phyloP scores from a whole-genome alignment of 768 basidiomycete genomes.

The Tulasnella sp. region DNA sequence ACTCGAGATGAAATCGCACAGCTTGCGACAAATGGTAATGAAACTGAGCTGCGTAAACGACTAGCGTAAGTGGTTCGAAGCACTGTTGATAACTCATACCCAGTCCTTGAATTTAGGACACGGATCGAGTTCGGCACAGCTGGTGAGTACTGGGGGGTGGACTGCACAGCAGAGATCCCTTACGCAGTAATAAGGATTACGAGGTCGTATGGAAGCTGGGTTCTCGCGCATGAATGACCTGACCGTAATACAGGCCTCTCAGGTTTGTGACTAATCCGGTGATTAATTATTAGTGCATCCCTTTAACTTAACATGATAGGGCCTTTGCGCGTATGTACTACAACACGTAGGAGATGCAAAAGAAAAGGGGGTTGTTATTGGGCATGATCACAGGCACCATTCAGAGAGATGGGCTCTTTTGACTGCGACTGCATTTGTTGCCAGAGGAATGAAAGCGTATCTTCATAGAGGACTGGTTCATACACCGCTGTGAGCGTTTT shows the following conservation, averaged over 20 bases:
- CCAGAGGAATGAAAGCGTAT: slow-evolving; percentile 53
- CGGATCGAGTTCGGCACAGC: slow-evolving; percentile 84
- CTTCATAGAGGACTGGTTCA: slow-evolving; percentile 58
- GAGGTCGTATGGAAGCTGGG: slow-evolving; percentile 77
- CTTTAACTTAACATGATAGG: slow-evolving; percentile 31
- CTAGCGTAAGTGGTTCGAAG: slow-evolving; percentile 18
- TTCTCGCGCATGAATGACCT: slow-evolving; percentile 89
- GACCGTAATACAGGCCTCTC: slow-evolving; percentile 67
- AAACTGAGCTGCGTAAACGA: slow-evolving; percentile 20
- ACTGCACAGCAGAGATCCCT: neutral
- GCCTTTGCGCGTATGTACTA: slow-evolving; percentile 60
- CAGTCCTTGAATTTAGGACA: slow-evolving; percentile 18
- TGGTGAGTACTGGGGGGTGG: slow-evolving; percentile 30
- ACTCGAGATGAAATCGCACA: slow-evolving; percentile 22
- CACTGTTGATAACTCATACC: slow-evolving; percentile 17
- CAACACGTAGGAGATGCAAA: slow-evolving; percentile 40
- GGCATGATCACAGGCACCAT: slow-evolving; percentile 76
- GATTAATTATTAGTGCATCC: neutral
- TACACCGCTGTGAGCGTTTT: slow-evolving; percentile 52
- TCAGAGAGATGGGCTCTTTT: slow-evolving; percentile 65
- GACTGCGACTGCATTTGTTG: slow-evolving; percentile 57
- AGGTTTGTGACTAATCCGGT: slow-evolving; percentile 35
- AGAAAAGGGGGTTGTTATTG: slow-evolving; percentile 60
- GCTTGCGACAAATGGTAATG: slow-evolving; percentile 16
- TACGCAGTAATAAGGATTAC: slow-evolving; percentile 39